Conservation (phyloP, 1,284 basidiomycete species). For the Cryptococcus floricola region DNA sequence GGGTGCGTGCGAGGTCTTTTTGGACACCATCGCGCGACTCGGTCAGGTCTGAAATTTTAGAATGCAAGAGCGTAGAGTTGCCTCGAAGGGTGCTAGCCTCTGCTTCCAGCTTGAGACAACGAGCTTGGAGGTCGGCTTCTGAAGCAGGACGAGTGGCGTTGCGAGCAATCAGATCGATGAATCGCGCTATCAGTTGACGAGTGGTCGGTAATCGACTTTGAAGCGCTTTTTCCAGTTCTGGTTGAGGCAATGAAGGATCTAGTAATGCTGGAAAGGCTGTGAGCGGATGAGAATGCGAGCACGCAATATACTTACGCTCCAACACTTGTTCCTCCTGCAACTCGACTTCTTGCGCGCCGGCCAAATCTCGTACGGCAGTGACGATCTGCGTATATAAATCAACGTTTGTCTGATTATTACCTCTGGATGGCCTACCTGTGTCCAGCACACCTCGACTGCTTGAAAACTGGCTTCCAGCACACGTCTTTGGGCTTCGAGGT, state of each 20-base stretch:
- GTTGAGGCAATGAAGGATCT: constrained; percentile 20
- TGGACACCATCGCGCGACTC: constrained; percentile 58
- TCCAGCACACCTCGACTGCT: constrained; percentile 83
- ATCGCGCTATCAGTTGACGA: constrained; percentile 26
- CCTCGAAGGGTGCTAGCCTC: constrained; percentile 40
- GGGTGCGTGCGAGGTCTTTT: constrained; percentile 59
- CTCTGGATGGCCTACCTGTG: constrained; percentile 60
- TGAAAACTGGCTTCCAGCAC: constrained; percentile 73
- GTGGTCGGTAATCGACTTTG: constrained; percentile 33
- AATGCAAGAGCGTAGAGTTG: constrained; percentile 59
- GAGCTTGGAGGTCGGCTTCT: constrained; percentile 25
- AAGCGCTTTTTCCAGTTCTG: constrained; percentile 33
- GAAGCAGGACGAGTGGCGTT: constrained; percentile 18
- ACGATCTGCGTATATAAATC: constrained; percentile 27
- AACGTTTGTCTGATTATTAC: constrained; percentile 36
- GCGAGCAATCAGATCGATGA: constrained; percentile 25
- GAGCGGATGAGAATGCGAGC: neutral
- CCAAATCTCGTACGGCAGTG: constrained; percentile 27
- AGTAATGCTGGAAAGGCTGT: constrained; percentile 20
- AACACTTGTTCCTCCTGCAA: constrained; percentile 19
- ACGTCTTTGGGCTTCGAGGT: constrained; percentile 67
- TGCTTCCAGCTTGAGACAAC: constrained; percentile 31
- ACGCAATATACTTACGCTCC: constrained; percentile 23
- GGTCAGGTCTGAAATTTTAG: constrained; percentile 58
- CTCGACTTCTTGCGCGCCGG: constrained; percentile 22